Base-by-base conservation (phyloP, 768 basidiomycete genomes). In the Gloeopeniophorella convolvens region DNA sequence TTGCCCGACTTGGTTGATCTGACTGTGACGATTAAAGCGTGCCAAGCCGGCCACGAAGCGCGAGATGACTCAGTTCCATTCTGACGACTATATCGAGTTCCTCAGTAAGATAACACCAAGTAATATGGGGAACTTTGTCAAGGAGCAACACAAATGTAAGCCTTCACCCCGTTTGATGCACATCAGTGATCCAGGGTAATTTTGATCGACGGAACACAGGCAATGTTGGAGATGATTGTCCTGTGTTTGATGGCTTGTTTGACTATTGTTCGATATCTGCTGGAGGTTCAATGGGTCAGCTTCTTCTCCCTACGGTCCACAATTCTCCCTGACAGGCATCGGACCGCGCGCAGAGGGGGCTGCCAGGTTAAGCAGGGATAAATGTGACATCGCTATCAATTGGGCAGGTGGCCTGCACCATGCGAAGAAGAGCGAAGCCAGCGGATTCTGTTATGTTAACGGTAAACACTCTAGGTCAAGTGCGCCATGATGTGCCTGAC, bases 61-160 rank as follows among this genome's bases (percentile, higher is more conserved):
- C 53, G 96, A 99, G 68, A 98, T 99, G 96, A 95, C 96, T 16
- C 89, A 99, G 63, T 99, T 98, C 64, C 95, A 98, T 67, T 94
- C 95, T 4, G 95, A 99, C 67, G 96, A 98, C 74, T 99, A 98
- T 66, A 89, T 98, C 51, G 96, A 98, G 60, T 98, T 99, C 68
- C 76, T 98, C 43, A 86, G 82, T 65, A 80, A 87, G 59, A 95
- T 98, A 59, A 91, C 86, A 1, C 95, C 96, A 0, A 88, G 83
- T 67, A 97, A 95, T 67, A 96, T 96, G 83, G 87, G 89, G 64
- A 82, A 83, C 28, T 96, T 82, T 65, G 78, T 90, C 34, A 92
- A 90, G 62, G 95, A 98, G 63, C 94, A 96, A 65, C 87, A 92
- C 60, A 97, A 96, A 70, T 97, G 95, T 95, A 45, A 40, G 80